Conservation (phyloP, 1,284 basidiomycete species). For the Trametes polyzona region DNA sequence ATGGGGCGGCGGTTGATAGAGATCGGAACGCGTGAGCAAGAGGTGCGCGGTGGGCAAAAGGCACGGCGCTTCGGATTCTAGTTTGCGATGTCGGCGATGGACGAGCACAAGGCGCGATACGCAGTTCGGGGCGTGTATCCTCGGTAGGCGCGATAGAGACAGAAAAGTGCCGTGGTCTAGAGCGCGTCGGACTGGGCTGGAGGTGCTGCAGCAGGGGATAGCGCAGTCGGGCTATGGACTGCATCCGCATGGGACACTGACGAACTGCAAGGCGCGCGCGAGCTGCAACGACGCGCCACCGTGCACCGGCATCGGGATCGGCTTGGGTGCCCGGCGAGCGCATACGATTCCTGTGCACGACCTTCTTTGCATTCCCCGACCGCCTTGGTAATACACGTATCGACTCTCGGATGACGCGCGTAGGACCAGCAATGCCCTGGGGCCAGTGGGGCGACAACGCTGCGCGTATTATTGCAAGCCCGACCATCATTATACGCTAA, state of each 20-base stretch:
- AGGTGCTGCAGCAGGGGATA: background rate
- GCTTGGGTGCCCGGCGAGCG: too few relatives aligned
- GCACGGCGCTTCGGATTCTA: too few relatives aligned
- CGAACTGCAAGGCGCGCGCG: constrained; percentile 1
- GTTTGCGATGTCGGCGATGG: too few relatives aligned
- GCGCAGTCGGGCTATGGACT: background rate
- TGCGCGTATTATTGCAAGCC: background rate
- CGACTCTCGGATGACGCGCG: too few relatives aligned
- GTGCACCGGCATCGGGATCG: too few relatives aligned
- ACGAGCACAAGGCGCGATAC: too few relatives aligned
- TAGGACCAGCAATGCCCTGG: background rate
- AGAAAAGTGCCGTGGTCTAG: background rate
- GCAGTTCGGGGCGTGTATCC: too few relatives aligned
- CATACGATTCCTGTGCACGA: too few relatives aligned
- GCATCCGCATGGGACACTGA: background rate
- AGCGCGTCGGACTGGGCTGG: background rate
- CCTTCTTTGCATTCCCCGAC: too few relatives aligned
- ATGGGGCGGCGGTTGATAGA: background rate
- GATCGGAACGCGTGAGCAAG: too few relatives aligned
- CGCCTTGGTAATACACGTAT: too few relatives aligned
- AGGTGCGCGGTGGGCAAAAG: too few relatives aligned
- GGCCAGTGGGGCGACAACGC: background rate
- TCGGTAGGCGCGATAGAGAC: background rate
- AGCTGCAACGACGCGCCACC: background rate
- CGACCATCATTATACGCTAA: background rate